Evolutionary conservation across 2,329 filamentous ascomycete genomes (phyloP).

Genomic region (Colletotrichum aenigma): DNA sequence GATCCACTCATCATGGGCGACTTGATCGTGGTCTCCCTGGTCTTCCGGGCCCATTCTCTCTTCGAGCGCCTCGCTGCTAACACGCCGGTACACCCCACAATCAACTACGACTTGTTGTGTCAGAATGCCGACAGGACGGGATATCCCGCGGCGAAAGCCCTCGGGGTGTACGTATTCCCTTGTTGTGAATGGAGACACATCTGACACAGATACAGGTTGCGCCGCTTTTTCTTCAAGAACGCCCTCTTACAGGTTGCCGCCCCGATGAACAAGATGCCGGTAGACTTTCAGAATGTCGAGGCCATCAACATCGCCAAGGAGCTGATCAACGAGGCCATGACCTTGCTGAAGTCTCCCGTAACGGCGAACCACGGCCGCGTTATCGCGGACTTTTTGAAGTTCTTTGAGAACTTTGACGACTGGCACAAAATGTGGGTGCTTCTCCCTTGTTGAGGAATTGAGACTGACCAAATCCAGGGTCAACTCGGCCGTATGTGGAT

Average conservation of each 20-base stretch:
- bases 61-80: not conserved
- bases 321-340: not conserved
- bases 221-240: not conserved
- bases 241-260: not conserved
- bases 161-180: not conserved
- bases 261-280: not conserved
- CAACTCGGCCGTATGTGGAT: not conserved
- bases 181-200: not conserved
- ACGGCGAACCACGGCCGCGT: constrained; percentile 8
- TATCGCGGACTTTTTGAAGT: not conserved
- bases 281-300: not conserved
- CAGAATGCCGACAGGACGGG: not conserved
- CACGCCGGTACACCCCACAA: not conserved
- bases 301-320: not conserved
- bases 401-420: not conserved
- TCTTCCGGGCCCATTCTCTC: not conserved
- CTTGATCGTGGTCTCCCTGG: not conserved
- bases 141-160: not conserved
- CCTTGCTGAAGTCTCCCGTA: not conserved
- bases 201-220: not conserved
- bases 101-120: constrained; percentile 3
- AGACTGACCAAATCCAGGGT: not conserved
- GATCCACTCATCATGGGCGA: not conserved
- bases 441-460: too few relatives aligned
- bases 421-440: not conserved